Percentiles rank a stretch among this genome's conserved stretches.
Conservation (phyloP, 177 flowering plant genomes). For the Vitis hybrid region DNA sequence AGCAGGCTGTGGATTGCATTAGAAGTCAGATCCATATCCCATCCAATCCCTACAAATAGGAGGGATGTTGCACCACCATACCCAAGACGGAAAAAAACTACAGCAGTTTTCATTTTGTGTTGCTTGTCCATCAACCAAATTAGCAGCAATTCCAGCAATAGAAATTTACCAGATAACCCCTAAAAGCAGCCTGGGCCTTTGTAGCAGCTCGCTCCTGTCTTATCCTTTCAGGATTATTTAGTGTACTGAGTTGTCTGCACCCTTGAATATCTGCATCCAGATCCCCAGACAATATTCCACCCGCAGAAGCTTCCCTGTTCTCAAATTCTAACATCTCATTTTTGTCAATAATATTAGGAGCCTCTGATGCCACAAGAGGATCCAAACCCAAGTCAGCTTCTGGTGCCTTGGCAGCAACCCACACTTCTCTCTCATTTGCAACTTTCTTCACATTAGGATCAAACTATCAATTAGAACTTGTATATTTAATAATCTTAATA, state of each 20-base stretch:
- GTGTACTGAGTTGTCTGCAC: conserved; percentile 14
- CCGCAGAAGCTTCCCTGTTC: conserved; percentile 28
- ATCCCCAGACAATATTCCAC: conserved; percentile 15
- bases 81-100: background rate
- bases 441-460: conserved; percentile 34
- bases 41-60: no score
- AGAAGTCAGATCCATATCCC: no score
- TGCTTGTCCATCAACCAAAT: background rate
- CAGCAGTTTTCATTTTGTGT: no score
- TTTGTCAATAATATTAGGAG: conserved; percentile 12
- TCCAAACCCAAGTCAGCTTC: conserved; percentile 28
- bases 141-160: conserved; percentile 3
- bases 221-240: conserved; percentile 35
- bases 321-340: conserved; percentile 33
- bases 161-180: conserved; percentile 79
- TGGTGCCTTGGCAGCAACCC: conserved; percentile 42
- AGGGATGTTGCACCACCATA: background rate
- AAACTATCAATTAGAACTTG: conserved; percentile 11
- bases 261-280: conserved; percentile 30
- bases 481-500: background rate
- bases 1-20: no score
- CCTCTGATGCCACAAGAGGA: conserved; percentile 28
- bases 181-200: conserved; percentile 74
- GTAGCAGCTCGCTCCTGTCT: conserved; percentile 62
- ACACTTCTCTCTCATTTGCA: conserved; percentile 41